phyloP scores from a whole-genome alignment of 805 yeast species.

The Yamadazyma olivae region DNA sequence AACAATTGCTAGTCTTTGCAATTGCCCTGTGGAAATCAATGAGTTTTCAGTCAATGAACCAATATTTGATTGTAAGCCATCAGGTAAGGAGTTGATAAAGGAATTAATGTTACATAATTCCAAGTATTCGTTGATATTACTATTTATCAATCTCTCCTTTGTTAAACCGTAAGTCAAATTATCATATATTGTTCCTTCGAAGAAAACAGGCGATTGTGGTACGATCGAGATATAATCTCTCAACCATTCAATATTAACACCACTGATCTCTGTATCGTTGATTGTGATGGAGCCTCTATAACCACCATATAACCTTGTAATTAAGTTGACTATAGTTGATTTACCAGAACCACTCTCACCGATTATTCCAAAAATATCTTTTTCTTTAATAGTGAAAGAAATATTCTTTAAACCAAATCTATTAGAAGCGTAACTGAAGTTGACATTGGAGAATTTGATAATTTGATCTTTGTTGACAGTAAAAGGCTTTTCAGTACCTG shows the following conservation, averaged over 20 bases:
- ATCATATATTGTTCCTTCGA: conserved; percentile 69
- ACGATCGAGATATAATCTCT: conserved; percentile 64
- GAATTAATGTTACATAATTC: conserved; percentile 49
- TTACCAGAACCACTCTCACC: conserved; percentile 95
- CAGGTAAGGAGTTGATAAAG: conserved; percentile 52
- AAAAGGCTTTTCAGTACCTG: conserved; percentile 32
- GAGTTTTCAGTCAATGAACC: conserved; percentile 33
- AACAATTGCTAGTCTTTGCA: conserved; percentile 81
- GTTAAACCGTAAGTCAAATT: conserved; percentile 64
- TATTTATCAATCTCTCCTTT: conserved; percentile 16
- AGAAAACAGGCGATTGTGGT: conserved; percentile 69
- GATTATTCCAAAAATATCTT: conserved; percentile 61
- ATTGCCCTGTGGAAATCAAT: conserved; percentile 84
- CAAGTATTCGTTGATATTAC: conserved; percentile 38
- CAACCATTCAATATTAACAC: conserved; percentile 44
- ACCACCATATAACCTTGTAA: conserved; percentile 52
- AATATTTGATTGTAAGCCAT: conserved; percentile 58
- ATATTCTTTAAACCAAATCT: conserved; percentile 37
- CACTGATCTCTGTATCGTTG: conserved; percentile 40
- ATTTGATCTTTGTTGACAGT: conserved; percentile 10
- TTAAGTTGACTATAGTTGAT: conserved; percentile 63
- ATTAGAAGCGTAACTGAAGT: conserved; percentile 47
- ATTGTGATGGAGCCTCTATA: conserved; percentile 39
- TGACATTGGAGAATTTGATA: conserved; percentile 43
- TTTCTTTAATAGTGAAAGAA: conserved; percentile 38